Evolutionary conservation across 371 early-diverging fungal genomes (phyloP).

Genomic region (Enterocytospora artemiae): DNA sequence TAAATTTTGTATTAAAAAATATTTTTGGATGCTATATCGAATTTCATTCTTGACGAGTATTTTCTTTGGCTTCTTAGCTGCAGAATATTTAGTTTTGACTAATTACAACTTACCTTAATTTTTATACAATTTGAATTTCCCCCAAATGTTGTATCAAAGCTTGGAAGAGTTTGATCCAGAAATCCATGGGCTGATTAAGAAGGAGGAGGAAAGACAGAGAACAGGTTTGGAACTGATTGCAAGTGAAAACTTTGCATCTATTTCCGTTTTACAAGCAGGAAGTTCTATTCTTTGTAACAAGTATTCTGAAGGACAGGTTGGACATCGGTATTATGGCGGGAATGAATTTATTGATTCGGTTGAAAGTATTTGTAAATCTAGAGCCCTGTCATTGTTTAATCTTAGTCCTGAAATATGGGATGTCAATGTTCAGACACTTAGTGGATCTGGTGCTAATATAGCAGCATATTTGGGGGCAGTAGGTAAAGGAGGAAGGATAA

Average conservation of each 20-base stretch:
- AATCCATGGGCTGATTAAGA: slow-evolving; percentile 77
- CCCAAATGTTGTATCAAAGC: slow-evolving; percentile 21
- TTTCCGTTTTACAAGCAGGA: slow-evolving; percentile 83
- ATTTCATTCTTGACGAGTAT: no score
- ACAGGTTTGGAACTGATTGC: slow-evolving; percentile 83
- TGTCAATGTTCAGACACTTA: slow-evolving; percentile 89
- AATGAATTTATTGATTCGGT: slow-evolving; percentile 91
- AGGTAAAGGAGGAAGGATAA: slow-evolving; percentile 89
- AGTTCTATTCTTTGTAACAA: slow-evolving; percentile 96
- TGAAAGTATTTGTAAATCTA: slow-evolving; percentile 70
- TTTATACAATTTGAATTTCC: no score
- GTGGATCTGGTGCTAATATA: slow-evolving; percentile 85
- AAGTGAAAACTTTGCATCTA: slow-evolving; percentile 89
- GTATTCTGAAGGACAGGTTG: slow-evolving; percentile 87
- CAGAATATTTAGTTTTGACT: no score
- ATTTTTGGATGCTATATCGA: no score
- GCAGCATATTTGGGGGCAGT: slow-evolving; percentile 85
- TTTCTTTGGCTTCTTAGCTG: no score
- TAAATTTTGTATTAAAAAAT: no score
- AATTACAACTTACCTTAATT: no score
- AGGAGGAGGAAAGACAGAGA: slow-evolving; percentile 85
- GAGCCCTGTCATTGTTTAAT: slow-evolving; percentile 80
- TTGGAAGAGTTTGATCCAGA: slow-evolving; percentile 66
- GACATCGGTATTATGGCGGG: slow-evolving; percentile 85
- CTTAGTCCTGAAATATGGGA: slow-evolving; percentile 83